phyloP scores from a whole-genome alignment of 2,329 filamentous ascomycete genomes.

The Alternaria arborescens region DNA sequence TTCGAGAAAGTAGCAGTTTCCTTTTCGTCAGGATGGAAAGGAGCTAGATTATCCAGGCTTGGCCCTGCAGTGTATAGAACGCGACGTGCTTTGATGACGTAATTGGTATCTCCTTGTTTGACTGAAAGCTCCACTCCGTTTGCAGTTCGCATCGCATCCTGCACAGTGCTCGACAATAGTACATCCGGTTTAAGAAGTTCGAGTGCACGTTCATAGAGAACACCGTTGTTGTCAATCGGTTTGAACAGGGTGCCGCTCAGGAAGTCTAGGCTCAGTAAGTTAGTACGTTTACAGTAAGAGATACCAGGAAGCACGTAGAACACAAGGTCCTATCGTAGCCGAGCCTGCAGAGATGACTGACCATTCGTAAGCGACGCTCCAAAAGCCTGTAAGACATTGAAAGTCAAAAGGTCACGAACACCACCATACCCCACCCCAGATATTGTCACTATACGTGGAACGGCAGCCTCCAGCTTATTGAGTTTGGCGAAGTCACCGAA shows the following conservation, averaged over 20 bases:
- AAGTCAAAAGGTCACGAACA: slow-evolving; percentile 24
- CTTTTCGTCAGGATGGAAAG: slow-evolving; percentile 23
- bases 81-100: slow-evolving; percentile 28
- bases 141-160: slow-evolving; percentile 5
- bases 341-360: background rate
- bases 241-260: slow-evolving; percentile 16
- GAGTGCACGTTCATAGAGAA: slow-evolving; percentile 35
- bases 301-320: too few species aligned
- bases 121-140: slow-evolving; percentile 15
- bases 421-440: slow-evolving; percentile 32
- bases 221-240: slow-evolving; percentile 29
- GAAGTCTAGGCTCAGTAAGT: slow-evolving; percentile 2
- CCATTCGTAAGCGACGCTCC: slow-evolving; percentile 26
- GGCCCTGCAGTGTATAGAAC: slow-evolving; percentile 29
- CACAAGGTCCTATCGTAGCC: too few species aligned
- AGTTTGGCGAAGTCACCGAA: slow-evolving; percentile 61
- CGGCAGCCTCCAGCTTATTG: slow-evolving; percentile 41
- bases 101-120: slow-evolving; percentile 7
- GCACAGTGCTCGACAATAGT: slow-evolving; percentile 20
- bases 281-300: background rate
- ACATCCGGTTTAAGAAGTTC: slow-evolving; percentile 23
- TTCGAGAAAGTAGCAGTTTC: slow-evolving; percentile 22
- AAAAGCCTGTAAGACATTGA: slow-evolving; percentile 31
- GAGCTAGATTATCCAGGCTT: slow-evolving; percentile 16
- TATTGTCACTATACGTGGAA: slow-evolving; percentile 28